A percentile compares a stretch with the other conserved stretches of the same genome.
Evolutionary conservation across 371 early-diverging fungal species (phyloP).

Genomic region (Mucor circinelloides): DNA sequence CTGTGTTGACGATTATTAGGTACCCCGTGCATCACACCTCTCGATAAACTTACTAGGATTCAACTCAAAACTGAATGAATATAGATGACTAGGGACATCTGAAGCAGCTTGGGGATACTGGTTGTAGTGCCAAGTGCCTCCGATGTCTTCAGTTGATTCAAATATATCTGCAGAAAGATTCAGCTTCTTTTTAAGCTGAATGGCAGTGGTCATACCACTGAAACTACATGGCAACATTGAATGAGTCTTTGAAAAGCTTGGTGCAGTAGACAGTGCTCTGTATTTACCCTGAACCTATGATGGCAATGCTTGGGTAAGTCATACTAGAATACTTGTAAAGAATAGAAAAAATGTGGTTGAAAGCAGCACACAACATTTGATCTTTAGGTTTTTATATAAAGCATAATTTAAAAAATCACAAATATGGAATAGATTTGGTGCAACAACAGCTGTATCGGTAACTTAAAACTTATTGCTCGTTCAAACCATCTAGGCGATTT

Average conservation of each 20-base stretch:
- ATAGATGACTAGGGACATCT: slow-evolving; percentile 61
- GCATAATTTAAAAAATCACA: background rate
- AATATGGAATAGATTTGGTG: background rate
- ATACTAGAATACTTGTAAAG: background rate
- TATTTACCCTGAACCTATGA: slow-evolving; percentile 5
- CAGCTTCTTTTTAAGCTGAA: slow-evolving; percentile 52
- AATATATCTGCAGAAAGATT: slow-evolving; percentile 49
- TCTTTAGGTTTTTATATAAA: background rate
- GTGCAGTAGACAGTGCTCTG: background rate
- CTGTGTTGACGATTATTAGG: slow-evolving; percentile 16
- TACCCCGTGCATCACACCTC: background rate
- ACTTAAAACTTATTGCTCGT: background rate
- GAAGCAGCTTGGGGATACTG: slow-evolving; percentile 63
- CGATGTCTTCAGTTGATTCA: slow-evolving; percentile 56
- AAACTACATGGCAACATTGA: slow-evolving; percentile 31
- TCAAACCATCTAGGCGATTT: no score
- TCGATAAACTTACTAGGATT: slow-evolving; percentile 24
- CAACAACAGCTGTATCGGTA: background rate
- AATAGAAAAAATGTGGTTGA: background rate
- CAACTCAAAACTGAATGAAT: slow-evolving; percentile 48
- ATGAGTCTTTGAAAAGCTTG: background rate
- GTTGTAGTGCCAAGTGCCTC: slow-evolving; percentile 67
- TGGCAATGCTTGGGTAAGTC: background rate
- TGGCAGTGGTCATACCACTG: slow-evolving; percentile 61
- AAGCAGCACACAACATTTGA: background rate